Evolutionary conservation across 805 yeast species (phyloP), one percentile per base, ranked within the genome.

Genomic region (Ogataea philodendri): DNA sequence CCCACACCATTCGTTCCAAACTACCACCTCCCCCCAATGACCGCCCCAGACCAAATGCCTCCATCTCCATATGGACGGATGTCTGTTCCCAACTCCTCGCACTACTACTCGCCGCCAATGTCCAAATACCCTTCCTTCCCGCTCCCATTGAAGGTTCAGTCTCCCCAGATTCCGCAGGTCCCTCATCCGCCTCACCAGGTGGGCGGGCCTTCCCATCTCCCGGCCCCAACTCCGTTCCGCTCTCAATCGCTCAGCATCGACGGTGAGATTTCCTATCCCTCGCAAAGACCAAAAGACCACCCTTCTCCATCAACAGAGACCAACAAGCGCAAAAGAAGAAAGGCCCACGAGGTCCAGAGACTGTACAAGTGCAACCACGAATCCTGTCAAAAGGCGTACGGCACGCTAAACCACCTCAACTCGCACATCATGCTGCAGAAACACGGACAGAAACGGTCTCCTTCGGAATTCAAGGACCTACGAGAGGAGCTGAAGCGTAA

Each of bases 321-420:
- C 7, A 42, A 32, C 22, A 74, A 69, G 46, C 63, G 82, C 30
- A 76, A 74, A 11, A 63, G 82, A 41, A 62, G 80, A 32, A 70
- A 68, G 38, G 74, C 70, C 31, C 68, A 70, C 36, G 81, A 76
- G 49, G 73, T 76, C 49, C 78, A 72, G 41, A 64, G 82, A 30
- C 46, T 74, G 4, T 76, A 76, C 52, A 60, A 57, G 15, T 76
- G 82, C 52, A 72, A 63, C 34, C 67, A 51, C 45, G 55, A 58
- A 16, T 63, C 62, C 8, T 76, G 82, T 41, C 55, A 62, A 6
- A 76, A 76, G 55, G 70, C 74, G 7, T 76, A 76, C 48, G 82
- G 82, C 9, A 76, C 82, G 4, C 61, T 76, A 25, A 76, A 76
- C 50, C 82, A 76, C 51, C 56, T 76, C 22, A 76, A 76, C 46